Evolutionary conservation across 352 stramenopile species (phyloP).

Genomic region (Globisporangium radiosum): DNA sequence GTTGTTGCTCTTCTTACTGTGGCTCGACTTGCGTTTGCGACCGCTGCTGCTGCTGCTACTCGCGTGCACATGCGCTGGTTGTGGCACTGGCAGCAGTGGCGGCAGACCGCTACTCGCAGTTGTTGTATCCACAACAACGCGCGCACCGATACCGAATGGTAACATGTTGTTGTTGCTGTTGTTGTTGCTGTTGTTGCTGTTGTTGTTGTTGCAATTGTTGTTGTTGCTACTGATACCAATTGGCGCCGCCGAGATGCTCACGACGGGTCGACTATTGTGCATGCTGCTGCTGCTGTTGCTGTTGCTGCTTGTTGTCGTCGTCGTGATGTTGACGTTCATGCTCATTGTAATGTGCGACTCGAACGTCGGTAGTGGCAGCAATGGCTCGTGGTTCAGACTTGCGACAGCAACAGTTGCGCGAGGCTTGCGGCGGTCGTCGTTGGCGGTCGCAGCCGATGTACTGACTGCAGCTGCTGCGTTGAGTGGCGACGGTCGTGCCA

Average conservation of each 20-base stretch:
- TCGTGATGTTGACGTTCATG: slow-evolving; percentile 20
- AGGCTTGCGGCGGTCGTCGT: too few relatives aligned
- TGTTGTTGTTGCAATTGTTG: too few relatives aligned
- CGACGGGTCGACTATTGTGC: slow-evolving; percentile 12
- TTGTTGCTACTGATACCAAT: background rate
- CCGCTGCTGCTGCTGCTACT: slow-evolving; percentile 1
- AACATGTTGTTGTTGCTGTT: slow-evolving; percentile 5
- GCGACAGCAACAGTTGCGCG: too few relatives aligned
- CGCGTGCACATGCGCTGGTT: background rate
- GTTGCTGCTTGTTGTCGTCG: slow-evolving; percentile 1
- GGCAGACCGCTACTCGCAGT: background rate
- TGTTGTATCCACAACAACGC: slow-evolving; percentile 1
- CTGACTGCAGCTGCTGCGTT: too few relatives aligned
- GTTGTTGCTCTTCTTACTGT: slow-evolving; percentile 11
- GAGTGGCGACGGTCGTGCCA: too few relatives aligned
- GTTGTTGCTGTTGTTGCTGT: background rate
- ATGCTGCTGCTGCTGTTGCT: slow-evolving; percentile 1
- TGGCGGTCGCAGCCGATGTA: too few relatives aligned
- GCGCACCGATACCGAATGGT: background rate
- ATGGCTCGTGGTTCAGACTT: too few relatives aligned
- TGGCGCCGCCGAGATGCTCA: slow-evolving; percentile 10
- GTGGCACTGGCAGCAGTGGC: background rate
- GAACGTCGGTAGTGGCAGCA: slow-evolving; percentile 2
- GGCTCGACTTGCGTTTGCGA: slow-evolving; percentile 15
- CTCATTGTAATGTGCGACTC: slow-evolving; percentile 18